These are phyloP conservation scores for Dryadomyces quercivorus DNA, from an alignment of 2,329 filamentous ascomycete species.

Conservation along the genomic window DNA sequence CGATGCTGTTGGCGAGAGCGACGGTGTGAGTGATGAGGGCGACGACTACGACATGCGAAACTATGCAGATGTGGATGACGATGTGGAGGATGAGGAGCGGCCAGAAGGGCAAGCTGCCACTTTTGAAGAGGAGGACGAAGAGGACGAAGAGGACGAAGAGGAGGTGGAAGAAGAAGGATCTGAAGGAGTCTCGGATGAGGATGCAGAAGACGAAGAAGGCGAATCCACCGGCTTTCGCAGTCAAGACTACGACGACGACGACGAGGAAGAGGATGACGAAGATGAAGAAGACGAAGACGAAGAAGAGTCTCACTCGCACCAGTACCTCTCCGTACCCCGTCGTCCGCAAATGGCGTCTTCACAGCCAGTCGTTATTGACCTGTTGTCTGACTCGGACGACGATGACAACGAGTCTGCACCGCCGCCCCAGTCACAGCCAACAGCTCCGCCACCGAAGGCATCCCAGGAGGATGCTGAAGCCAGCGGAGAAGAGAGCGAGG, in stretches of 20 bases:
- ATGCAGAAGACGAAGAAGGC: constrained; percentile 14
- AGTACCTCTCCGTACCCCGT: neutral
- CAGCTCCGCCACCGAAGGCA: neutral
- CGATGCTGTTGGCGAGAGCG: constrained; percentile 12
- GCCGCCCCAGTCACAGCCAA: neutral
- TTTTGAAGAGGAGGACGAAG: constrained; percentile 9
- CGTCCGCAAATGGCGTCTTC: neutral
- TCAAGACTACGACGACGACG: constrained; percentile 1
- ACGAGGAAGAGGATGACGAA: neutral
- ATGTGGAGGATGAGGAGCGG: constrained; percentile 9
- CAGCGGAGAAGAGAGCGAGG: neutral
- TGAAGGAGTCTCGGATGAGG: no score
- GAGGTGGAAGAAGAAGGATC: constrained; percentile 16
- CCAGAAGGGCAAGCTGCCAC: constrained; percentile 6
- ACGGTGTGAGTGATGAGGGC: constrained; percentile 10
- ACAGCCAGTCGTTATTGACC: constrained; percentile 29
- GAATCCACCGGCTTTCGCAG: constrained; percentile 15
- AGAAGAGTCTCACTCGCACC: neutral
- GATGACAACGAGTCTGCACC: neutral
- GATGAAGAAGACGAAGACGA: neutral
- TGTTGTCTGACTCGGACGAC: constrained; percentile 13
- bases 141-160: no score
- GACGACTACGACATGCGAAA: constrained; percentile 20
- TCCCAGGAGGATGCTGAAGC: neutral
- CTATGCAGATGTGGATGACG: constrained; percentile 20